phyloP scores from a whole-genome alignment of 2,329 filamentous ascomycete genomes.

The Alternaria viburni region DNA sequence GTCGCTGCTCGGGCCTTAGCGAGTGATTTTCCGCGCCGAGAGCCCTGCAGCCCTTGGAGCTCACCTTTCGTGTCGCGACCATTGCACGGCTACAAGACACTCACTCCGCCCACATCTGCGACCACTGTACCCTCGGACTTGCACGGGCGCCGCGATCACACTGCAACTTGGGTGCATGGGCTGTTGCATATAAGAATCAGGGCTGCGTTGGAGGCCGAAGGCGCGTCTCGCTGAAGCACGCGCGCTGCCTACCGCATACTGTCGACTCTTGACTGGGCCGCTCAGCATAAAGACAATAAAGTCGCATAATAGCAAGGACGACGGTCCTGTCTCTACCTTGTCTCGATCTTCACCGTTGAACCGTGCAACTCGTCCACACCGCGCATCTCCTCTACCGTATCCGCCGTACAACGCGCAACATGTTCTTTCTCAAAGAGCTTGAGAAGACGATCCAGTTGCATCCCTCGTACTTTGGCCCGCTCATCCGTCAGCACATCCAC shows the following conservation, averaged over 20 bases:
- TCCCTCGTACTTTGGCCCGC: constrained; percentile 93
- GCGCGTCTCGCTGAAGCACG: constrained; percentile 34
- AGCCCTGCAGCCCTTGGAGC: constrained; percentile 11
- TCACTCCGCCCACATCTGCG: constrained; percentile 18
- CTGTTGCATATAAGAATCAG: constrained; percentile 24
- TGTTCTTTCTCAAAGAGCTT: constrained; percentile 99
- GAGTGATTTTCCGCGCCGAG: constrained; percentile 29
- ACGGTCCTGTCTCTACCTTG: constrained; percentile 10
- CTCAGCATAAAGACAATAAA: constrained; percentile 33
- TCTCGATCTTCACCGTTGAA: constrained; percentile 9
- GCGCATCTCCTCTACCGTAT: constrained; percentile 8
- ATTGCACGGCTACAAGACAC: constrained; percentile 21
- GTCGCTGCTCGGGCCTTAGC: constrained; percentile 15
- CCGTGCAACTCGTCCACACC: constrained; percentile 21
- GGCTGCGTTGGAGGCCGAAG: constrained; percentile 38
- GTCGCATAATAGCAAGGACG: constrained; percentile 30
- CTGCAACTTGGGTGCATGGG: constrained; percentile 35
- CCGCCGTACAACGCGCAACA: constrained; percentile 52
- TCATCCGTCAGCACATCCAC: constrained; percentile 90
- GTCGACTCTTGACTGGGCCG: constrained; percentile 24
- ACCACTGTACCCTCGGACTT: constrained; percentile 12
- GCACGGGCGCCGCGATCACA: constrained; percentile 22
- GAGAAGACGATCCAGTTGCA: constrained; percentile 94
- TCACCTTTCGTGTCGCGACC: constrained; percentile 4
- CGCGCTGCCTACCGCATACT: constrained; percentile 21